phyloP scores from a whole-genome alignment of 345 rosid genomes.

The Eucalyptus urophylla region DNA sequence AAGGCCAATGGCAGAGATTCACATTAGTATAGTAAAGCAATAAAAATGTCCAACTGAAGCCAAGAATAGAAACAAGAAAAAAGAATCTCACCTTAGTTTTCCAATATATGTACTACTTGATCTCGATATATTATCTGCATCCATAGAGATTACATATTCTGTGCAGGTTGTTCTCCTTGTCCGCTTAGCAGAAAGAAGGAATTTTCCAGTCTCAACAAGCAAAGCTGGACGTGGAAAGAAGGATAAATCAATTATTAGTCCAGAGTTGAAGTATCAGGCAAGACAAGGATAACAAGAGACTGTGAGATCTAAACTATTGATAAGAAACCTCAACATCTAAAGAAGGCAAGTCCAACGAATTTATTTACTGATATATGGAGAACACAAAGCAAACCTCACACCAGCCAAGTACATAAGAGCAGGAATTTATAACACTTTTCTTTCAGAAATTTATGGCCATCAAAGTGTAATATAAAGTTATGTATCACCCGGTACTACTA shows the following conservation, averaged over 20 bases:
- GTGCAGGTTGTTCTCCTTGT: constrained; percentile 40
- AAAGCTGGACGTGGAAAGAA: constrained; percentile 8
- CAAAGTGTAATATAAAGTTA: not conserved
- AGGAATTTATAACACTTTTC: not conserved
- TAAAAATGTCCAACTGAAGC: not conserved
- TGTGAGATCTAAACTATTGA: not conserved
- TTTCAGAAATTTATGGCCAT: not conserved
- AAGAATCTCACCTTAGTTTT: constrained; percentile 21
- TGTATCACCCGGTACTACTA: not conserved
- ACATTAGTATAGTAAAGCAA: not conserved
- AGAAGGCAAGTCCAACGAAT: not conserved
- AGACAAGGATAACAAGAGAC: not conserved
- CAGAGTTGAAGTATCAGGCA: not conserved
- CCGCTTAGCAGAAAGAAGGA: constrained; percentile 30
- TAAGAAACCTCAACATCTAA: not conserved
- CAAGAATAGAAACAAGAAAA: not conserved
- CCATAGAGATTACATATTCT: constrained; percentile 38
- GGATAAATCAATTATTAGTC: not conserved
- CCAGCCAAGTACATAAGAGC: not conserved
- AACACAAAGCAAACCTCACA: not conserved
- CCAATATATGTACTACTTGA: constrained; percentile 37
- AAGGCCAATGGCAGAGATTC: not conserved
- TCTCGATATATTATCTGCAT: constrained; percentile 38
- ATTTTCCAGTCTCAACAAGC: constrained; percentile 33
- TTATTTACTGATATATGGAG: not conserved